Evolutionary conservation across 2,329 filamentous ascomycete genomes (phyloP).

Genomic region (Massarina eburnea): DNA sequence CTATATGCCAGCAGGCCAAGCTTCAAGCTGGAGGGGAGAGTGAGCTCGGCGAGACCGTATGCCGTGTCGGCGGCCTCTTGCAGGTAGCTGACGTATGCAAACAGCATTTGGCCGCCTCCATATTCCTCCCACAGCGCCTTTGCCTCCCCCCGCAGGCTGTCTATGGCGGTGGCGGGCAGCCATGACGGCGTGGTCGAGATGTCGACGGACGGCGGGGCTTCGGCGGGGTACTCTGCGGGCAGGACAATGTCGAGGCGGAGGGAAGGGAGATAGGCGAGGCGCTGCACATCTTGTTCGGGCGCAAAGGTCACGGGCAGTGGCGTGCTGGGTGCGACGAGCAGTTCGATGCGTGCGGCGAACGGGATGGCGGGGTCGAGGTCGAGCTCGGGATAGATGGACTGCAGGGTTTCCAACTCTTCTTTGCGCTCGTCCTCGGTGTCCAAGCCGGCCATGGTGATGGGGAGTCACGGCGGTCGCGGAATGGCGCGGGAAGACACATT

Average conservation of each 20-base stretch:
- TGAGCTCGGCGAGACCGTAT: slow-evolving; percentile 55
- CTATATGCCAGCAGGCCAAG: slow-evolving; percentile 78
- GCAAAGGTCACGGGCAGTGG: slow-evolving; percentile 46
- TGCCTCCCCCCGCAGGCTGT: slow-evolving; percentile 51
- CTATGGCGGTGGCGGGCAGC: slow-evolving; percentile 51
- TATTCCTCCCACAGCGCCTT: slow-evolving; percentile 61
- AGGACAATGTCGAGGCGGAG: slow-evolving; percentile 56
- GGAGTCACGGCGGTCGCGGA: not conserved
- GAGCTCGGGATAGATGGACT: slow-evolving; percentile 65
- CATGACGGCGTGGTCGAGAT: slow-evolving; percentile 55
- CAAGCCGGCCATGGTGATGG: slow-evolving; percentile 27
- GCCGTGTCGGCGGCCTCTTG: slow-evolving; percentile 59
- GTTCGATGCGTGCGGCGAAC: slow-evolving; percentile 53
- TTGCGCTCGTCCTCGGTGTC: slow-evolving; percentile 58
- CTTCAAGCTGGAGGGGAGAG: slow-evolving; percentile 56
- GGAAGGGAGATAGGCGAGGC: slow-evolving; percentile 59
- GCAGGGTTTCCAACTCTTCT: slow-evolving; percentile 61
- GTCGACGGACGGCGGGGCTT: slow-evolving; percentile 52
- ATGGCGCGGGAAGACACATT: no score
- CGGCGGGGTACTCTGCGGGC: slow-evolving; percentile 58
- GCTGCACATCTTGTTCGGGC: slow-evolving; percentile 43
- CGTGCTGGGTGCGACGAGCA: slow-evolving; percentile 57
- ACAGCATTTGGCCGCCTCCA: slow-evolving; percentile 59
- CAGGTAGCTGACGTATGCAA: slow-evolving; percentile 61
- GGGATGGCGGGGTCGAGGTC: slow-evolving; percentile 48